phyloP scores from a whole-genome alignment of 192 early-diverging fungal species.

The Dissophora globulifera region DNA sequence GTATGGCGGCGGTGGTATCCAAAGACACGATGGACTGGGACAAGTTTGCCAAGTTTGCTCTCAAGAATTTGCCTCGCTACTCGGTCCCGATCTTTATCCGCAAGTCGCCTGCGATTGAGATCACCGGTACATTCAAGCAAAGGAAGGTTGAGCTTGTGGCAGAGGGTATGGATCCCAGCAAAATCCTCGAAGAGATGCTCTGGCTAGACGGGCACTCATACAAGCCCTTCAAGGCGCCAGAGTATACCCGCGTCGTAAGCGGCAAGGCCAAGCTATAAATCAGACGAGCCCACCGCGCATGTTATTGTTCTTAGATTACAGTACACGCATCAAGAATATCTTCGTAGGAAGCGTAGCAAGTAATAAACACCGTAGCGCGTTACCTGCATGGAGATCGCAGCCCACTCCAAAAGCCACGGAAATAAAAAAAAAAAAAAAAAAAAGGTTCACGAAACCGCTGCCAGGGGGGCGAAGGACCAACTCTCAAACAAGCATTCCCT shows the following conservation, averaged over 20 bases:
- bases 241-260: conserved; percentile 31
- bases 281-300: no score
- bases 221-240: conserved; percentile 50
- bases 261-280: conserved; percentile 40
- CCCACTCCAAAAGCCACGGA: no score
- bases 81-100: conserved; percentile 75
- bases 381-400: no score
- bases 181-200: conserved; percentile 53
- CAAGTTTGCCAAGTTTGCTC: conserved; percentile 55
- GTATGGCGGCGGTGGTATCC: conserved; percentile 73
- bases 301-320: no score
- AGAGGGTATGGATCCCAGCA: conserved; percentile 60
- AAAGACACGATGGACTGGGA: conserved; percentile 57
- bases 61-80: conserved; percentile 66
- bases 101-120: conserved; percentile 62
- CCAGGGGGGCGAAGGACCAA: neutral
- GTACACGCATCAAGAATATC: no score
- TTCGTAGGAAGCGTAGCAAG: no score
- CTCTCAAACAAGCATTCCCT: no score
- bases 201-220: conserved; percentile 61
- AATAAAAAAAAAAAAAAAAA: neutral
- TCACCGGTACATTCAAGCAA: conserved; percentile 66
- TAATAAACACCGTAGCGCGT: no score
- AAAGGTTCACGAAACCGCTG: neutral
- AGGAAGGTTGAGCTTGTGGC: conserved; percentile 59